Base-by-base conservation (phyloP, 2,329 filamentous ascomycete genomes). In the Aspergillus sp. region DNA sequence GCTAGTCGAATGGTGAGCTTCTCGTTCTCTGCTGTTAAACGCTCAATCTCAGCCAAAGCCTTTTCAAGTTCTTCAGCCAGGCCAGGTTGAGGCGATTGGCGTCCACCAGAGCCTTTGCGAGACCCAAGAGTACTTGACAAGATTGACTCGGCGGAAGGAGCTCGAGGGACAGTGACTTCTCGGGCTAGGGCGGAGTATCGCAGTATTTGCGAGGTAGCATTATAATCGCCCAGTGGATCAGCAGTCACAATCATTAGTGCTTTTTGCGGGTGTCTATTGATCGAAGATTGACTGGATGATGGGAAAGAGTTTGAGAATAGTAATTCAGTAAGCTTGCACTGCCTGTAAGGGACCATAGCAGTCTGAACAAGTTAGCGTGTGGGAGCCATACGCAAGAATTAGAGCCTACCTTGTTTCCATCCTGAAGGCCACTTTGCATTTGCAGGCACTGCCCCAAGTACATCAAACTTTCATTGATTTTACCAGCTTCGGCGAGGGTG, bases 381-480 rank as follows among this genome's bases (percentile, higher is more conserved):
- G 53, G 13, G 43, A 23, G 22, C 8, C 2, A 17, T n/a, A 17
- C 23, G 17, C 9, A 51, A 23, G 9, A 6, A 46, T 17, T 7
- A 45, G 34, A n/a, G 31, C 7, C 17, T 82, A 91, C 91, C 85
- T 92, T 94, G 73, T 85, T 87, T 13, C 88, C 89, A 65, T 84
- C 89, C 48, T 89, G 88, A 34, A 89, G 84, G 69, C 94, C 92
- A 62, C 90, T 93, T 75, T 97, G 94, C 84, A 97, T 94, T 74
- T 98, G 94, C 69, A 99, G 85, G 74, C 95, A 99, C 73, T 98
- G 95, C 0, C 95, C 95, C 1, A 99, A 85, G 74, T 97, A 98
- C 95, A 99, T 99, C 73, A 99, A 81, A 72, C 92, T 96, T 77
- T 97, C 93, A 72, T 99, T 99, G 75, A 99, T 99, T 80, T 98